Percentiles rank a stretch among this genome's conserved stretches.
Evolutionary conservation across 2,329 filamentous ascomycete species (phyloP).

Genomic region (Fusarium bulbicola): DNA sequence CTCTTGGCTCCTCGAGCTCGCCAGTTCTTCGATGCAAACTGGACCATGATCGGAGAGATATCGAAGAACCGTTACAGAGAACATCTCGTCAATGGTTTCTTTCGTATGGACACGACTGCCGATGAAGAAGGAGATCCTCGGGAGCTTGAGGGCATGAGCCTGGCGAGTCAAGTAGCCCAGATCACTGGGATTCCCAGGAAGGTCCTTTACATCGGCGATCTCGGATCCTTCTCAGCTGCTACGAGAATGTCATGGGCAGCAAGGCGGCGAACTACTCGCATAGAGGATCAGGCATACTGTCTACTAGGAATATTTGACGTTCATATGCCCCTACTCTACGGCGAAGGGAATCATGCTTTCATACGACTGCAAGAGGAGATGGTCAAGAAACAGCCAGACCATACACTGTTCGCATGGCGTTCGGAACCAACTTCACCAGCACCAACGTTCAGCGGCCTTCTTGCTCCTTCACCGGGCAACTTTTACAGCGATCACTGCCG

Average conservation of each 20-base stretch:
- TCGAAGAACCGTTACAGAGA: conserved; percentile 9
- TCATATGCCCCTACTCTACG: conserved; percentile 45
- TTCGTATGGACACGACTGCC: neutral
- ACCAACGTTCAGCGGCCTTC: conserved; percentile 8
- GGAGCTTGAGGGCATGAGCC: neutral
- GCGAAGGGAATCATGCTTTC: conserved; percentile 40
- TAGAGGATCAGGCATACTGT: conserved; percentile 44
- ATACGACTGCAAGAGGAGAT: conserved; percentile 41
- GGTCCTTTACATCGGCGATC: conserved; percentile 8
- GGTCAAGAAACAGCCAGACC: neutral
- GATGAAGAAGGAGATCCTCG: neutral
- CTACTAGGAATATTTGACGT: conserved; percentile 44
- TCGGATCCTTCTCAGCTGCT: conserved; percentile 24
- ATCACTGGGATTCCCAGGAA: conserved; percentile 38
- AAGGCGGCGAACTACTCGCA: conserved; percentile 34
- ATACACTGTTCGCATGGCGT: conserved; percentile 9
- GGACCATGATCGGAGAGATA: conserved; percentile 41
- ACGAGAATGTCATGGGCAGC: conserved; percentile 43
- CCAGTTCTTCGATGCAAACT: conserved; percentile 41
- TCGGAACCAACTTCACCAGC: neutral
- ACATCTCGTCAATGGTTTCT: neutral
- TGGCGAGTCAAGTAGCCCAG: conserved; percentile 7
- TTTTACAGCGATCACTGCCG: neutral
- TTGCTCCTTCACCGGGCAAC: neutral
- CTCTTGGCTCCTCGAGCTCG: conserved; percentile 41